phyloP scores from a whole-genome alignment of 225 moss, liverwort and hornwort species.

The Polytrichum formosum region DNA sequence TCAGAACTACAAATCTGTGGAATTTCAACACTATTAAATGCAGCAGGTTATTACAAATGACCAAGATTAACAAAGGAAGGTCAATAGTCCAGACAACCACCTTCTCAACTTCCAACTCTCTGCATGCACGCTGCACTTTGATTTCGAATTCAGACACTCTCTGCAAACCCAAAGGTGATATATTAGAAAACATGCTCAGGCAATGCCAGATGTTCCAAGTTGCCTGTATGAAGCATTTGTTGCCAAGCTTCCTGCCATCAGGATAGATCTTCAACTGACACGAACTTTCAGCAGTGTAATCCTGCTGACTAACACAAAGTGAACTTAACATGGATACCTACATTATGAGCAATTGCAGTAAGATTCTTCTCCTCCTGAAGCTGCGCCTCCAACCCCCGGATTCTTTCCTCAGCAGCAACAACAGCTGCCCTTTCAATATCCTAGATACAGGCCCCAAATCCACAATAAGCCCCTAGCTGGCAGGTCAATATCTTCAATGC shows the following conservation, averaged over 20 bases:
- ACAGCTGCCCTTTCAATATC: constrained; percentile 72
- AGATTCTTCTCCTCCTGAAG: constrained; percentile 76
- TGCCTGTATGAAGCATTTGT: no score
- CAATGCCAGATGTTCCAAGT: no score
- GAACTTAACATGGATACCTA: constrained; percentile 21
- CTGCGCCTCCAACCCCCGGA: constrained; percentile 72
- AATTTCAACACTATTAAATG: neutral
- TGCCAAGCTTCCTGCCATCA: no score
- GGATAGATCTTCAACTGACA: neutral
- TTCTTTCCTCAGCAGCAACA: constrained; percentile 75
- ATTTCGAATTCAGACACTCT: constrained; percentile 63
- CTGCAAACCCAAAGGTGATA: constrained; percentile 21
- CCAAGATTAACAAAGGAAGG: neutral
- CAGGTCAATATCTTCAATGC: neutral
- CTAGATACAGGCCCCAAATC: constrained; percentile 21
- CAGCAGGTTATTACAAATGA: neutral
- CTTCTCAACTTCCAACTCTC: constrained; percentile 74
- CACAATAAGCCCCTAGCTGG: no score
- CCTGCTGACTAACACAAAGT: neutral
- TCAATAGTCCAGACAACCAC: constrained; percentile 23
- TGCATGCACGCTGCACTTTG: constrained; percentile 47
- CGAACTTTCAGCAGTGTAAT: neutral
- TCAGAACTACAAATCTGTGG: neutral
- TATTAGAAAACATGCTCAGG: no score
- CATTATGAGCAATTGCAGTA: constrained; percentile 50